Evolutionary conservation across 495 filamentous ascomycete species (phyloP).

Genomic region (Massariosphaeria phaeospora): DNA sequence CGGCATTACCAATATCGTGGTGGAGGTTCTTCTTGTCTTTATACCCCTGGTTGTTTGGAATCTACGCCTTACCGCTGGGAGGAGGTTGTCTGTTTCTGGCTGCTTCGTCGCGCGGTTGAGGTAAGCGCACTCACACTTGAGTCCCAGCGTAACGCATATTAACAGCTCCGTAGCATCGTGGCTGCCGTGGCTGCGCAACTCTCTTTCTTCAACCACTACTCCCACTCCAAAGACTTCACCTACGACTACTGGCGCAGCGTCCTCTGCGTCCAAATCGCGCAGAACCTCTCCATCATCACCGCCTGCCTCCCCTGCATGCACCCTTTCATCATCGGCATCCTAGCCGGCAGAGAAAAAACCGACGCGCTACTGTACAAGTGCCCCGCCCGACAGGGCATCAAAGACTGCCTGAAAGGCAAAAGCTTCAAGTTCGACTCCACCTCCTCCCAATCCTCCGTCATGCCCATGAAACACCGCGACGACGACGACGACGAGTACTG

Average conservation of each 20-base stretch:
- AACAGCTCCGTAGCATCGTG: conserved; percentile 11
- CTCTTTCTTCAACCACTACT: conserved; percentile 18
- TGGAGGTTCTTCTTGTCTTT: conserved; percentile 20
- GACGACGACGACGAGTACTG: conserved; percentile 9
- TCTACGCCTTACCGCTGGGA: conserved; percentile 19
- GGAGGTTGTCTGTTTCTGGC: conserved; percentile 20
- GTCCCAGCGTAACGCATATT: background rate
- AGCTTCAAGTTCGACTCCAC: conserved; percentile 7
- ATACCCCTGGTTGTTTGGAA: conserved; percentile 31
- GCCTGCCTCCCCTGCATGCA: conserved; percentile 22
- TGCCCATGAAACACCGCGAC: conserved; percentile 11
- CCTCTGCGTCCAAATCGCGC: conserved; percentile 24
- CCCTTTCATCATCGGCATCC: conserved; percentile 24
- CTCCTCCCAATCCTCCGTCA: conserved; percentile 4
- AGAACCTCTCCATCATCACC: conserved; percentile 30
- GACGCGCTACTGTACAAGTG: conserved; percentile 7
- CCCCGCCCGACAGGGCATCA: background rate
- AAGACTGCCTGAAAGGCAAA: background rate
- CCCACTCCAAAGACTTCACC: conserved; percentile 5
- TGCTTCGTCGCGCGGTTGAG: conserved; percentile 14
- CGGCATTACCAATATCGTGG: conserved; percentile 21
- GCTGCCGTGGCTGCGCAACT: conserved; percentile 11
- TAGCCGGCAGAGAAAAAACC: conserved; percentile 13
- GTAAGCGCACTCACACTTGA: conserved; percentile 3
- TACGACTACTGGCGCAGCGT: conserved; percentile 20